Conservation (phyloP, 2,329 filamentous ascomycete genomes). For the Fusarium sp. region DNA sequence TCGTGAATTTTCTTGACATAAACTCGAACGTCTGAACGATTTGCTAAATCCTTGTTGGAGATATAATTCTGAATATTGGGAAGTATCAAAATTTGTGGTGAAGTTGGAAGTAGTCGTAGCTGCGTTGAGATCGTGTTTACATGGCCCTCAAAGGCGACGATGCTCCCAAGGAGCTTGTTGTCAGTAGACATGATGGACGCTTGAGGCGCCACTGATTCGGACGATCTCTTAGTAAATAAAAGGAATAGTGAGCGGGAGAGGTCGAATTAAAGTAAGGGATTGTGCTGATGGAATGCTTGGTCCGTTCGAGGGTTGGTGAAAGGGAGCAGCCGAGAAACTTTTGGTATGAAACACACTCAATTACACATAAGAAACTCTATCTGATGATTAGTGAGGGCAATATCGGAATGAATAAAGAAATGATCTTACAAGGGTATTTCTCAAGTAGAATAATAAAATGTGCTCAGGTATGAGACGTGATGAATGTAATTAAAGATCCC, state of each 20-base stretch:
- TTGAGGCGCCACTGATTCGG: constrained; percentile 31
- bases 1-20: constrained; percentile 65
- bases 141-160: constrained; percentile 72
- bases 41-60: constrained; percentile 46
- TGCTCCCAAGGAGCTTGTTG: constrained; percentile 56
- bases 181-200: constrained; percentile 43
- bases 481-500: constrained; percentile 33
- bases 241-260: constrained; percentile 4
- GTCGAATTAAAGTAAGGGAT: constrained; percentile 25
- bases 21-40: constrained; percentile 49
- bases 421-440: constrained; percentile 25
- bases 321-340: constrained; percentile 28
- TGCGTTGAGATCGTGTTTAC: constrained; percentile 68
- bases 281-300: constrained; percentile 27
- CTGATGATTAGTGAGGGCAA: constrained; percentile 11
- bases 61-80: constrained; percentile 65
- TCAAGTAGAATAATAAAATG: constrained; percentile 9
- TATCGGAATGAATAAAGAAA: constrained; percentile 25
- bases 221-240: constrained; percentile 15
- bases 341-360: constrained; percentile 27
- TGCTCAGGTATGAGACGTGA: constrained; percentile 10
- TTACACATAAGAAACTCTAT: constrained; percentile 15
- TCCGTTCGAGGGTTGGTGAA: constrained; percentile 16
- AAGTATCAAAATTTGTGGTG: constrained; percentile 68
- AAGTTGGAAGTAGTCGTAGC: constrained; percentile 69